Conservation (phyloP, 495 filamentous ascomycete genomes). For the Bryoglossum gracile region DNA sequence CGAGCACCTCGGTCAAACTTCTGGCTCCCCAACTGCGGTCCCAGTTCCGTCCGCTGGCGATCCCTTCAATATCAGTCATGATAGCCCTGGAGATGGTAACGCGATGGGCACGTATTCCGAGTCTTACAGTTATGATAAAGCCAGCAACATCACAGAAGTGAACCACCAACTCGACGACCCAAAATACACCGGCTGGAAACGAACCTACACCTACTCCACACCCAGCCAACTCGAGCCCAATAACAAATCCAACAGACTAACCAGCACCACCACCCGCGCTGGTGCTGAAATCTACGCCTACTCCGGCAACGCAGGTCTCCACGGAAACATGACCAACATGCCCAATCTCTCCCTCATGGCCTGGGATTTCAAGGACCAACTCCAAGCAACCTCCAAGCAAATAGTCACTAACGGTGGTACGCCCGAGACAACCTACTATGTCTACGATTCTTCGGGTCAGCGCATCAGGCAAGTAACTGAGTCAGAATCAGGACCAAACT, state of each 20-base stretch:
- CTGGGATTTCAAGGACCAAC: not conserved
- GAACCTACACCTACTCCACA: not conserved
- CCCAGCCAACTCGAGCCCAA: not conserved
- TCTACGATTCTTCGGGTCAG: not conserved
- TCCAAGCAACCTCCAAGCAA: not conserved
- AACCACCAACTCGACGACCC: not conserved
- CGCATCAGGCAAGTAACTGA: constrained; percentile 4
- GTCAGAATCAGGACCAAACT: not conserved
- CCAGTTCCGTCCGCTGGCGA: not conserved
- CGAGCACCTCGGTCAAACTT: not conserved
- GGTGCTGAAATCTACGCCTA: not conserved
- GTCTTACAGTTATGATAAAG: not conserved
- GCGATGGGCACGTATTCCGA: not conserved
- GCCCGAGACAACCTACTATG: constrained; percentile 6
- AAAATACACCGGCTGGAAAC: not conserved
- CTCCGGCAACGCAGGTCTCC: too few relatives aligned
- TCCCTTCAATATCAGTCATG: not conserved
- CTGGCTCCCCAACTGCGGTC: too few relatives aligned
- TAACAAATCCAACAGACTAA: not conserved
- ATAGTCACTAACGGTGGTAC: not conserved
- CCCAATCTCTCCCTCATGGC: not conserved
- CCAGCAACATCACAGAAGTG: not conserved
- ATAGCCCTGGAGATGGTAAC: not conserved
- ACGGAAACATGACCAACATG: not conserved
- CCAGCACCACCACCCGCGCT: not conserved